phyloP scores from a whole-genome alignment of 306 rosid species.

The Vigna hirtella region DNA sequence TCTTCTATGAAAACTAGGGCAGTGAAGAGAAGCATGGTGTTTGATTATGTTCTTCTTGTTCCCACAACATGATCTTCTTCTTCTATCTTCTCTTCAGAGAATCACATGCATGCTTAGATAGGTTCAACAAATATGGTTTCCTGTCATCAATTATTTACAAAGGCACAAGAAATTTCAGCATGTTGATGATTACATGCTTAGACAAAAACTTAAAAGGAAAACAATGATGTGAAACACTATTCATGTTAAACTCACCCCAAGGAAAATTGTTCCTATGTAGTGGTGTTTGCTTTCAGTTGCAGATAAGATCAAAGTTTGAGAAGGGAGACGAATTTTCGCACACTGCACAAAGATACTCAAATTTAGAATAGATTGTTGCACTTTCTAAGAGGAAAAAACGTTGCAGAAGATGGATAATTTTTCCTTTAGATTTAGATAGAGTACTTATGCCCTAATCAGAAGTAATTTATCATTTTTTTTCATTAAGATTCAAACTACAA shows the following conservation, averaged over 20 bases:
- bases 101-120: background rate
- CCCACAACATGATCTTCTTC: background rate
- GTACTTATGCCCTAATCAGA: background rate
- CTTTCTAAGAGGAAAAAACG: background rate
- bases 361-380: background rate
- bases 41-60: background rate
- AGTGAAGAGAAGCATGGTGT: background rate
- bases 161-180: background rate
- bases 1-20: background rate
- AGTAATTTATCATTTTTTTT: too few relatives aligned
- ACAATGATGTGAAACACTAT: background rate
- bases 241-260: slow-evolving; percentile 35
- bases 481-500: background rate
- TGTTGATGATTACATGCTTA: background rate
- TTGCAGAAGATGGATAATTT: background rate
- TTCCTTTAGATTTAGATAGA: background rate
- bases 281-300: background rate
- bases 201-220: background rate
- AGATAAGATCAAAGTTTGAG: slow-evolving; percentile 23
- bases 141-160: slow-evolving; percentile 17
- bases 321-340: slow-evolving; percentile 20
- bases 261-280: slow-evolving; percentile 39
- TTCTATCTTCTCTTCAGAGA: background rate
- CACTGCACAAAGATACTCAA: slow-evolving; percentile 31
- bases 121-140: slow-evolving; percentile 16